Base-by-base conservation (phyloP, 202 grass and related monocot species). In the Digitaria exilis region DNA sequence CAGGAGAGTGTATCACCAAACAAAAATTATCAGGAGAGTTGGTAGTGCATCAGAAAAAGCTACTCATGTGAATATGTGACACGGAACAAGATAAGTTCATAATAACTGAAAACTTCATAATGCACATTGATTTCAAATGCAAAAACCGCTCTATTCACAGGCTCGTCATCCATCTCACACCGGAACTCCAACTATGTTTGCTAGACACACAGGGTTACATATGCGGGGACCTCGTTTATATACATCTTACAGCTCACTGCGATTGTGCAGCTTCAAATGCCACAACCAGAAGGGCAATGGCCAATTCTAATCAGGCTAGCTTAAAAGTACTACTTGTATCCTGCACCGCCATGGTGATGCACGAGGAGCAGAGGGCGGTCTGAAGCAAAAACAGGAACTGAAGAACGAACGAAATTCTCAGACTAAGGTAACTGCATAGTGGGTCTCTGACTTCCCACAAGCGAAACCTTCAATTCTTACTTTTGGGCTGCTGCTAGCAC, bases 401-500 rank as follows among this genome's bases (percentile, higher is more conserved):
- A 35, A 32, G 43, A 64, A 57, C n/a, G n/a, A n/a, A n/a, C 22
- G 45, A 26, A 78, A 54, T 87, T 54, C 69, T 97, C 84, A 94
- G 63, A 87, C 89, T 9, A 94, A 85, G 69, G 88, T 93, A 11
- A 89, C 73, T 78, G 88, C 83, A 86, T 76, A 89, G 37, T 86
- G 73, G 43, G 90, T 54, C 42, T 93, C 90, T 0, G 89, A 86
- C 79, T 84, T 94, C 46, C 89, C 80, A 54, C 86, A 91, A 64
- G 88, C 74, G 41, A 97, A 97, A 55, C 95, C 95, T 89, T 97
- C 95, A 0, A 97, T 86, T 80, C 95, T 93, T 51, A 93, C 92
- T 83, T 97, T 91, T 4, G 95, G 95, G 76, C 83, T 95, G 65
- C 90, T 89, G 59, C 88, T 89, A 24, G 79, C 80, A 29, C 90